Evolutionary conservation across 2,329 filamentous ascomycete species (phyloP), one percentile per base, ranked within the genome.

Genomic region (Harringtonia lauricola): DNA sequence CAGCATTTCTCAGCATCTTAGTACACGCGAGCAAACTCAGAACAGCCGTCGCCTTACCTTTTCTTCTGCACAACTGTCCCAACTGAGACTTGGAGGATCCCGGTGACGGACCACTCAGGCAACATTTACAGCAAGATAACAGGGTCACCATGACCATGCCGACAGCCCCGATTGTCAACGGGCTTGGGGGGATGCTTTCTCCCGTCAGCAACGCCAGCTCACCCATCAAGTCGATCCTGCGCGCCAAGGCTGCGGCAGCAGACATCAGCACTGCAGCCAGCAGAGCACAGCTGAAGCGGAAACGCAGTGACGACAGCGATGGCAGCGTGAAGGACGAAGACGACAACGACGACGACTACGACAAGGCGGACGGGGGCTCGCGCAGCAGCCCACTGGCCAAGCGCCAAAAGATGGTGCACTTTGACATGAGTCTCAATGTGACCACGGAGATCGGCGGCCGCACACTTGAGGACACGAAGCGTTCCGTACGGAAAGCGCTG

Each of bases 361-460:
- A 15, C 29, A 26, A 17, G 30, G 2, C 29, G 17, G 26, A 29
- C 36, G 15, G 5, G 2, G 15, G 29, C 9, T 18, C 6, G 14
- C 15, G 26, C 12, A 13, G 12, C n/a, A 71, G 63, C 52, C 73
- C 63, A 50, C 69, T 68, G 4, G 64, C 57, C 29, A 79, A 79
- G 55, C 67, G 72, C 31, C 70, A 69, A 47, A 76, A 70, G 52
- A 59, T 58, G 19, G 75, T 79, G 39, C 62, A 74, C 38, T 78
- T 79, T 50, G 73, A 78, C 61, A 66, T 78, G 48, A 68, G 71
- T 18, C 67, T 71, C 53, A 77, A 74, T 55, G 64, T 70, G 46
- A 69, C 76, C 8, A 70, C 74, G 58, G 72, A 74, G 51, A 68
- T 78, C 24, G 29, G 29, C 28, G 22, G 28, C 15, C 63, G 72